Conservation (phyloP, 257 asterid genomes). For the Sherardia arvensis region DNA sequence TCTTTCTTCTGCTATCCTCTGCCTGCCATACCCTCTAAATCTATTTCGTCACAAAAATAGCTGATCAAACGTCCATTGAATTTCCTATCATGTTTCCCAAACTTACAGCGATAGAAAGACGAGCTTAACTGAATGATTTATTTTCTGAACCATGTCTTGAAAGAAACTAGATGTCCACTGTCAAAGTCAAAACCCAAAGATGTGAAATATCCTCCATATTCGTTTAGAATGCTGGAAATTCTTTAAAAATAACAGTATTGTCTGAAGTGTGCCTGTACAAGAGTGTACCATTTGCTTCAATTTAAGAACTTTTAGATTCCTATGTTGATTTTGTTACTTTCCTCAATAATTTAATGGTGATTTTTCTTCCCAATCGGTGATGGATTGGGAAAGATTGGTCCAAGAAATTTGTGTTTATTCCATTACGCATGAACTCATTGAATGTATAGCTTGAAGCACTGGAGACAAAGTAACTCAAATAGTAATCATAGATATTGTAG, state of each 20-base stretch:
- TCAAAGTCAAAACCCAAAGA: too few relatives aligned
- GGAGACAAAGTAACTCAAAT: neutral
- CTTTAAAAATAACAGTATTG: neutral
- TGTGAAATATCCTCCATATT: neutral
- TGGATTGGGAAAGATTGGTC: neutral
- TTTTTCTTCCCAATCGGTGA: neutral
- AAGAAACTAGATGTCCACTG: too few relatives aligned
- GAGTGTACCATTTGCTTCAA: neutral
- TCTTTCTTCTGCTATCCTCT: too few relatives aligned
- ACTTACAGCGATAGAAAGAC: too few relatives aligned
- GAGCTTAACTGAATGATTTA: too few relatives aligned
- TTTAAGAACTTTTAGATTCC: neutral
- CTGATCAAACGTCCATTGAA: too few relatives aligned
- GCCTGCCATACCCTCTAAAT: too few relatives aligned
- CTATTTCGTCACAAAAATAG: too few relatives aligned
- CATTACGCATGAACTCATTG: neutral
- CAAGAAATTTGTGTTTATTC: neutral
- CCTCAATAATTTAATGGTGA: neutral
- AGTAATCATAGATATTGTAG: neutral
- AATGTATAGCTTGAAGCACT: neutral
- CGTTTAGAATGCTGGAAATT: neutral
- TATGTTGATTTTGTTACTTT: neutral
- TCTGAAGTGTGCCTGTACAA: neutral
- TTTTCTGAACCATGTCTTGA: too few relatives aligned
- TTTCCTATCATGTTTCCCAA: too few relatives aligned